Evolutionary conservation across 768 basidiomycete species (phyloP).

Genomic region (Lactarius vividus): DNA sequence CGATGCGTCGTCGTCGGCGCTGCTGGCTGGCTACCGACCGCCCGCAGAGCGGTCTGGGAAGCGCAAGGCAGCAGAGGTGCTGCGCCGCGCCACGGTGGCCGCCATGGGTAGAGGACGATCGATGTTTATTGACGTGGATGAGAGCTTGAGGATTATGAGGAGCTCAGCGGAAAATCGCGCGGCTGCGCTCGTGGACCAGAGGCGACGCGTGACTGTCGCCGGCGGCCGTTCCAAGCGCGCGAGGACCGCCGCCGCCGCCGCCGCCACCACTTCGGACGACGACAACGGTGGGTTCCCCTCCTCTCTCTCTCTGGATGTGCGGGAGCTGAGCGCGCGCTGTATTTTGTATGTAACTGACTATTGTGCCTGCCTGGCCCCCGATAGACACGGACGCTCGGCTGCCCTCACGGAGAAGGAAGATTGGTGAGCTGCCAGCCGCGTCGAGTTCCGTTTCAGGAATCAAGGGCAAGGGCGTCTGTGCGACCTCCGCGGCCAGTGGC

Average conservation of each 20-base stretch:
- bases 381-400: background rate
- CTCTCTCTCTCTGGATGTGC: background rate
- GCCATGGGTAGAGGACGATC: background rate
- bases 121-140: background rate
- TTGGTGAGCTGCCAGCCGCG: background rate
- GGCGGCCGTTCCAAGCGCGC: background rate
- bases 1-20: background rate
- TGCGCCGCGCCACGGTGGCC: background rate
- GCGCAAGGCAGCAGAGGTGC: background rate
- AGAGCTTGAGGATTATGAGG: conserved; percentile 6
- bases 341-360: background rate
- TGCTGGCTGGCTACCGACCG: background rate
- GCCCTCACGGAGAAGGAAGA: conserved; percentile 8
- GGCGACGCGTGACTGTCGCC: background rate
- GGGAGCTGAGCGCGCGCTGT: background rate
- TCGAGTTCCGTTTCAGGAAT: background rate
- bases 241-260: background rate
- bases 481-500: background rate
- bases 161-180: background rate
- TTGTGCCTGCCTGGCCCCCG: background rate
- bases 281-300: background rate
- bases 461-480: background rate
- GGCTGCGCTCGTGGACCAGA: background rate
- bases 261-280: background rate
- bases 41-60: background rate